Evolutionary conservation across 2,329 filamentous ascomycete species (phyloP), one percentile per base, ranked within the genome.

Genomic region (Arachnopeziza araneosa): DNA sequence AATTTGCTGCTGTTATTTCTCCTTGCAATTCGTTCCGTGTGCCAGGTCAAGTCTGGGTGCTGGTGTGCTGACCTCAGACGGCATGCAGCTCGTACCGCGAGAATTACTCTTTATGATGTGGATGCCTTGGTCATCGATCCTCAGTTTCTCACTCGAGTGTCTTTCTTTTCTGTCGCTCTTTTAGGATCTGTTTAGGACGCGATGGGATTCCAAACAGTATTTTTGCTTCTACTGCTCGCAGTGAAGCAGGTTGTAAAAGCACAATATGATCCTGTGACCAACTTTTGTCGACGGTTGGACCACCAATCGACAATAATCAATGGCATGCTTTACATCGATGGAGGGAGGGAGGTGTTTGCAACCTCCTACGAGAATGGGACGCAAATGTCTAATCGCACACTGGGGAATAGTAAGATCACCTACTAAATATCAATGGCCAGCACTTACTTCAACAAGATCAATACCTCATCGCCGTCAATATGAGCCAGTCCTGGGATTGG

Each of bases 401-500:
- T 57, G 7, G 56, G 56, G 53, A 57, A 57, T 23, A 57, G 56
- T 57, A 57, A 22, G 56, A 44, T 19, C 17, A 44, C 36, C 17
- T 12, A 17, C 17, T 8, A 21, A 48, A 49, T 36, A 19, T 26
- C 1, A 32, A 22, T 24, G 8, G 19, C 10, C 21, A 49, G 6
- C 3, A 2, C 30, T 57, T 21, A 57, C 26, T 2, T n/a, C 24
- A 7, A 1, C 9, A 12, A 63, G 62, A 63, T 22, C 58, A 63
- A 32, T 55, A 59, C 23, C 51, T 64, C 32, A 58, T 64, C 9
- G 21, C 57, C 30, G 53, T 64, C 53, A 50, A 44, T 4, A 56
- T 64, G 60, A 56, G 52, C 24, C 26, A 56, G 19, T 60, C 60
- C 17, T 64, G 62, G 62, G 55, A 58, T 44, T 63, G 60, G 62